Conservation (phyloP, 208 protist species). For the Acanthamoeba royreba region DNA sequence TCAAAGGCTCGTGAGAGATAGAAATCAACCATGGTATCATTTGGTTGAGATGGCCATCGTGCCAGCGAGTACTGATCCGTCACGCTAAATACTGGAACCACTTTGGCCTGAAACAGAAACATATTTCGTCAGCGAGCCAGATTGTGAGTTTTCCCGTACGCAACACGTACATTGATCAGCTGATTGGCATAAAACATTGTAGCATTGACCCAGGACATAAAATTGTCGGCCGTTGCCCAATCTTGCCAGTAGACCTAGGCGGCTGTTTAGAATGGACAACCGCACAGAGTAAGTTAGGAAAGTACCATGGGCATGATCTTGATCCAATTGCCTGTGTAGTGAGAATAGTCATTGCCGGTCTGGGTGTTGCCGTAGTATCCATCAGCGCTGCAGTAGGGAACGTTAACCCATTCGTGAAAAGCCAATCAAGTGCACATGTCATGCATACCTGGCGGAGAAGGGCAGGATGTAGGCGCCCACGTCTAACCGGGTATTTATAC, state of each 20-base stretch:
- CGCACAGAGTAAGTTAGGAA: background rate
- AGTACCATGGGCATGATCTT: slow-evolving; percentile 6
- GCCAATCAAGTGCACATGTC: background rate
- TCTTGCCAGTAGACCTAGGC: background rate
- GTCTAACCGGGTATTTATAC: background rate
- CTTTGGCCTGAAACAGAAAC: background rate
- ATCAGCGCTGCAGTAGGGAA: background rate
- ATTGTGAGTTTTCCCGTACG: background rate
- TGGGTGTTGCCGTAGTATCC: background rate
- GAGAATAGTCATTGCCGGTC: background rate
- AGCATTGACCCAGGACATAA: background rate
- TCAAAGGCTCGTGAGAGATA: background rate
- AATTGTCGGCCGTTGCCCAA: background rate
- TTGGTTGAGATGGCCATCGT: background rate
- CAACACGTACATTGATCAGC: background rate
- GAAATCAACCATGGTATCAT: background rate
- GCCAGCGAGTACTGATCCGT: background rate
- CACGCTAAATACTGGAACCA: background rate
- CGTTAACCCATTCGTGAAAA: no score
- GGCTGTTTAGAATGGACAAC: background rate
- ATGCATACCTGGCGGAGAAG: background rate
- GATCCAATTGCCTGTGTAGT: background rate
- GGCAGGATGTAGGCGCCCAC: background rate
- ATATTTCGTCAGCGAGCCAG: background rate
- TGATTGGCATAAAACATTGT: background rate